Base-by-base conservation (phyloP, 495 filamentous ascomycete species). In the Rostrohypoxylon terebratum region DNA sequence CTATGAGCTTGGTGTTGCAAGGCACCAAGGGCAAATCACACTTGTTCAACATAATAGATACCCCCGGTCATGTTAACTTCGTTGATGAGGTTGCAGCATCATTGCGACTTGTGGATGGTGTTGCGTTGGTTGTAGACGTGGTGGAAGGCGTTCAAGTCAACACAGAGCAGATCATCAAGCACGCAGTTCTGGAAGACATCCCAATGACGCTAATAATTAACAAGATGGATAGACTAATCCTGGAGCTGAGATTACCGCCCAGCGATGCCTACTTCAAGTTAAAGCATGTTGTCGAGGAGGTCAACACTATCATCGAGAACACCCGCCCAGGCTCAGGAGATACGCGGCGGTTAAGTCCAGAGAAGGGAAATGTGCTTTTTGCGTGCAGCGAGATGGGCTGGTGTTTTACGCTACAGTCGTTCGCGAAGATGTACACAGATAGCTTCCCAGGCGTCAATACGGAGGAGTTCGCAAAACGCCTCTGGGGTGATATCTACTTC, bases 401-500 rank as follows among this genome's bases (percentile, higher is more conserved):
- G 96, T 96, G 92, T 77, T 97, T 99, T 78, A 97, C 96, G 0
- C 80, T 99, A 40, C 89, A 90, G 63, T 97, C 94, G 25, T 99
- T 98, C 80, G 90, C 96, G 3, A 94, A 92, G 78, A 97, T 97
- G 93, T 99, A 99, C 79, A 91, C 94, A 9, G 93, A 96, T 63
- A 93, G 87, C 57, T 97, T 94, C 78, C 89, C 91, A 8, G 90
- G 89, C 44, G 85, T 98, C 69, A 92, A 97, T 77, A 82, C 88
- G 1, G 84, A 86, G 7, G 93, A 97, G 61, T 96, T 98, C 78
- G 88, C 91, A 34, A 81, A 85, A 55, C 84, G 96, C 28, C 86
- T 99, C 60, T 99, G 96, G 96, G 96, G 96, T 6, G 95, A 99
- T 78, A 92, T 99, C 64, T 98, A 96, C 81, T 98, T 90, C 84